Percentiles rank a stretch among this genome's conserved stretches.
Evolutionary conservation across 768 basidiomycete genomes (phyloP).

Genomic region (Mrakia gelida): DNA sequence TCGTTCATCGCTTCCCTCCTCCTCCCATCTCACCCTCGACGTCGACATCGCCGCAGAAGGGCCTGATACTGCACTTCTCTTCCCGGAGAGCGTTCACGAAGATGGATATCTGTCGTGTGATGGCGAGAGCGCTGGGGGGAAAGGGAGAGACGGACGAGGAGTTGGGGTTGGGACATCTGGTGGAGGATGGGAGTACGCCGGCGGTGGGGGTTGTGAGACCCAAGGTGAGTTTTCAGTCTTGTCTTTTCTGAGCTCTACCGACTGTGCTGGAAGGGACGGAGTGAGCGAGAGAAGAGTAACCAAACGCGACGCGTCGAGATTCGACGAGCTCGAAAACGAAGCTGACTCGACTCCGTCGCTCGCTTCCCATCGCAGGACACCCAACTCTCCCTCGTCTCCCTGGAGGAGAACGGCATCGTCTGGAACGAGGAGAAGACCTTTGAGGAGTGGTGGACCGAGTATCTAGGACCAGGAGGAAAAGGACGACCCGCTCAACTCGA

Average conservation of each 20-base stretch:
- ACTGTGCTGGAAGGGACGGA: too few species aligned
- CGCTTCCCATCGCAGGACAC: constrained; percentile 14
- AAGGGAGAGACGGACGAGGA: background rate
- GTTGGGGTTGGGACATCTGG: constrained; percentile 55
- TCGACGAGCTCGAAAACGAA: too few species aligned
- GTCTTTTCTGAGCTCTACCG: background rate
- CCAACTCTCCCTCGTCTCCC: constrained; percentile 1
- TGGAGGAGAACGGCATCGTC: constrained; percentile 9
- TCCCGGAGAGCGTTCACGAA: constrained; percentile 75
- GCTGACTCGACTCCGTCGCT: background rate
- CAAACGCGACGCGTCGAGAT: background rate
- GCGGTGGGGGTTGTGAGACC: constrained; percentile 26
- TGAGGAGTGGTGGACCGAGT: constrained; percentile 23
- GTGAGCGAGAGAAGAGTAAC: too few species aligned
- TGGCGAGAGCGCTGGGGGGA: constrained; percentile 64
- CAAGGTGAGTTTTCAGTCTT: constrained; percentile 12
- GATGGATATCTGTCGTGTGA: constrained; percentile 82
- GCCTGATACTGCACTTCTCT: constrained; percentile 74
- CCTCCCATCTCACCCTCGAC: constrained; percentile 40
- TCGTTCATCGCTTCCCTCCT: constrained; percentile 22
- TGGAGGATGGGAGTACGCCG: constrained; percentile 36
- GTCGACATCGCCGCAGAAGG: constrained; percentile 53
- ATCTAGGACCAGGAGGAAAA: background rate
- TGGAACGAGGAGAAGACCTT: constrained; percentile 27
- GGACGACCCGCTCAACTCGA: background rate